Percentiles rank a stretch among this genome's conserved stretches.
These are phyloP conservation scores for Plasmodium gonderi DNA, from an alignment of 169 alveolate species.

Conservation along the genomic window DNA sequence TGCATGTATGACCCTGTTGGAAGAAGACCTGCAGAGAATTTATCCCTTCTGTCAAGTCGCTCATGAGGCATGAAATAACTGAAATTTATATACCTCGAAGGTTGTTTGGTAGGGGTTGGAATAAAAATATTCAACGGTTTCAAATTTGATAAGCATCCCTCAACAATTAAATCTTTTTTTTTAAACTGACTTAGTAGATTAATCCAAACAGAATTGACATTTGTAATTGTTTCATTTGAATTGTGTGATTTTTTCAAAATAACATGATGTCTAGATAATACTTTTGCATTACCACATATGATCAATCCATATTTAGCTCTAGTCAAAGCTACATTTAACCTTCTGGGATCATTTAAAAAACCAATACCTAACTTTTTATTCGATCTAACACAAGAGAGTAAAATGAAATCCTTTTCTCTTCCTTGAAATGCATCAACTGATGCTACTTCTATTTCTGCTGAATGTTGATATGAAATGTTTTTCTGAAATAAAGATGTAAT, in stretches of 20 bases:
- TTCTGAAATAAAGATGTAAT: slow-evolving; percentile 83
- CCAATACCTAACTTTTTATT: slow-evolving; percentile 87
- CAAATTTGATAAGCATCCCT: slow-evolving; percentile 90
- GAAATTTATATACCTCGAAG: slow-evolving; percentile 37
- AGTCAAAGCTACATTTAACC: slow-evolving; percentile 94
- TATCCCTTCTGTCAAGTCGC: background rate
- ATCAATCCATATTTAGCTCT: slow-evolving; percentile 93
- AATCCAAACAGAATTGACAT: slow-evolving; percentile 87
- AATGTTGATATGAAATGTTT: slow-evolving; percentile 77
- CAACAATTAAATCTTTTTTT: slow-evolving; percentile 91
- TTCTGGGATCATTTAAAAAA: slow-evolving; percentile 93
- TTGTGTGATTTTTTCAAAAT: slow-evolving; percentile 78
- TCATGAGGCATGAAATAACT: slow-evolving; percentile 17
- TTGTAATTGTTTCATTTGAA: slow-evolving; percentile 76
- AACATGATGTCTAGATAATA: slow-evolving; percentile 63
- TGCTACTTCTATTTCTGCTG: slow-evolving; percentile 82
- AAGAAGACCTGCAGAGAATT: background rate
- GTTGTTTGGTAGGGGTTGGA: slow-evolving; percentile 50
- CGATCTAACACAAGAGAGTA: slow-evolving; percentile 92
- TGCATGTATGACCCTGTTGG: background rate
- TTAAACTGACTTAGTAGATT: slow-evolving; percentile 91
- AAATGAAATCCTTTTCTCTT: slow-evolving; percentile 91
- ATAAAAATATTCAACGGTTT: slow-evolving; percentile 63
- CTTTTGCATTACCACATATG: slow-evolving; percentile 85
- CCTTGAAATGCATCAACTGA: slow-evolving; percentile 94